Base-by-base conservation (phyloP, 2,329 filamentous ascomycete species). In the Fusarium bactridioides region DNA sequence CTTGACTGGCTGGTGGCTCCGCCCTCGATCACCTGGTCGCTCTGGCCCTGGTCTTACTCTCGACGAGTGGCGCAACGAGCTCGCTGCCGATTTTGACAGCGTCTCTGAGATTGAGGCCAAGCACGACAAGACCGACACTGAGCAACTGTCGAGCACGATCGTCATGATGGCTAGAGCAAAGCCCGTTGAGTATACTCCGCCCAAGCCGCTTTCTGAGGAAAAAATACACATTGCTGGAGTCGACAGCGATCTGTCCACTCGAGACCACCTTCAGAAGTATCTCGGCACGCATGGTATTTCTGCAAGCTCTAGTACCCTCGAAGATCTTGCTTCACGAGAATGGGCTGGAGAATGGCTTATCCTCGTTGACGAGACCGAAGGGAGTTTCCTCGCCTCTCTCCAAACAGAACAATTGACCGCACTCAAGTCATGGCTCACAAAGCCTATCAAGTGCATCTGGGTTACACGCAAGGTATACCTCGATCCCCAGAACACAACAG, bases 1-100 rank as follows among this genome's bases (percentile, higher is more conserved):
- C 3, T 54, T 75, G 62, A 70, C 73, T 33, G 73, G 73, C 11
- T 75, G 73, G 73, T 75, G 73, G 73, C 61, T 75, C 13, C 73
- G 73, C 29, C 73, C 73, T 54, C 73, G 73, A 54, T 76, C 73
- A 13, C 73, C 73, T 25, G 73, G 73, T 1, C 73, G 73, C 7
- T 75, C 73, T 48, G 73, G 73, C 43, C 73, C 73, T 38, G 73
- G 73, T 0, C 73, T 75, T 18, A 70, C 64, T 9, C 75, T 75
- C 56, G 69, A 75, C n/a, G 73, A 75, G 37, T 75, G 73, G 73
- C 71, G 71, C n/a, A 21, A 40, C 27, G 73, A 75, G 29, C 73
- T 75, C 18, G 63, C 69, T 13, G 53, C 59, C 13, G 73, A 76
- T 25, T 75, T 75, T 13, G 73, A 75, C 35, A 74, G 60, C 27